A percentile compares a stretch with the other conserved stretches of the same genome.
phyloP scores from a whole-genome alignment of 208 protist genomes.

The Tritrichomonas musculus region DNA sequence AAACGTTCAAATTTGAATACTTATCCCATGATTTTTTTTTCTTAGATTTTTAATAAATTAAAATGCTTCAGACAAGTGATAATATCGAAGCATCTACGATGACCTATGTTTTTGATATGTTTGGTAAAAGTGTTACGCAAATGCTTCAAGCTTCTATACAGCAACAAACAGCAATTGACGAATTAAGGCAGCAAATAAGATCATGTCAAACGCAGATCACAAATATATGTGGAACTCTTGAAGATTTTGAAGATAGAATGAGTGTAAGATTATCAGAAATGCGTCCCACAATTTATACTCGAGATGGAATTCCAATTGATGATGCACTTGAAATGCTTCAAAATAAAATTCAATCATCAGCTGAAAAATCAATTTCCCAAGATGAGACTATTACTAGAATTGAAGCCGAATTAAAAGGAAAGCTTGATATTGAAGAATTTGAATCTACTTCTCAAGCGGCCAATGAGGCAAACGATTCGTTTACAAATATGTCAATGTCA shows the following conservation, averaged over 20 bases:
- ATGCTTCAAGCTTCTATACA: neutral
- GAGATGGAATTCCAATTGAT: neutral
- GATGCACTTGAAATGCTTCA: neutral
- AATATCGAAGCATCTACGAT: neutral
- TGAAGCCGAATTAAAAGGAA: neutral
- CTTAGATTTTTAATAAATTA: too few species aligned
- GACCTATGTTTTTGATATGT: neutral
- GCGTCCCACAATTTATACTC: neutral
- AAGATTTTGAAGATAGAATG: neutral
- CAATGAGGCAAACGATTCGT: neutral
- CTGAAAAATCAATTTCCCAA: neutral
- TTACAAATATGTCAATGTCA: neutral
- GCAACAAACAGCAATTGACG: neutral
- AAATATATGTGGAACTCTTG: neutral
- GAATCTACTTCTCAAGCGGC: neutral
- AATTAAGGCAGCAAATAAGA: neutral
- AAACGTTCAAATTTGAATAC: too few species aligned
- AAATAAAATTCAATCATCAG: neutral
- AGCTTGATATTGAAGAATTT: neutral
- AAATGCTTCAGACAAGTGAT: neutral
- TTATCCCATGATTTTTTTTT: too few species aligned
- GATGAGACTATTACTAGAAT: neutral
- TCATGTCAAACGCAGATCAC: neutral
- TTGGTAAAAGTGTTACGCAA: neutral
- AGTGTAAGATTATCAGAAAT: neutral